Base-by-base conservation (phyloP, 2,329 filamentous ascomycete genomes). In the Daldinia eschscholtzii region DNA sequence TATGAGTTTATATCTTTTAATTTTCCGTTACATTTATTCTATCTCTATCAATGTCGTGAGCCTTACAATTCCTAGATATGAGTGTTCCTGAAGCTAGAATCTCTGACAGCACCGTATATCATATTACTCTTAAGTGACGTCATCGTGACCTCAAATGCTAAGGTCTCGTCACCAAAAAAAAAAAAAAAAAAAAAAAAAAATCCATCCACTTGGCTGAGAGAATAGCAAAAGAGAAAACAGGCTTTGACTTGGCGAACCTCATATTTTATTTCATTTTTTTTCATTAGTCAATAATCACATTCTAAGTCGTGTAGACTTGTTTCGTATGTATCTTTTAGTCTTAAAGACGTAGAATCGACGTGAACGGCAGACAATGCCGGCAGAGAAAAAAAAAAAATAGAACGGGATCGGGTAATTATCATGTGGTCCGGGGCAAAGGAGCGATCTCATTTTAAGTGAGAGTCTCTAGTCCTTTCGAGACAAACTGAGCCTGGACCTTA, bases 111-210 rank as follows among this genome's bases (percentile, higher is more conserved):
- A 20, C 10, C 7, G 35, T 28, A 13, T 13, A 42, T 12, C 7
- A 30, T n/a, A 28, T 28, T 3, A 18, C 1, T 28, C 15, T 50
- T n/a, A 2, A 18, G 42, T 67, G 60, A 64, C 65, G 56, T 67
- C 60, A 64, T 60, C 33, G 18, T 67, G 59, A 60, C 55, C 26
- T 63, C 60, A 60, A 59, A 59, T 28, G 20, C 10, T 18, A 6
- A 37, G 2, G n/a, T 33, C 41, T 35, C 37, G 15, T 50, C 4
- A 28, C 26, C 6, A 28, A 15, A 30, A n/a, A n/a, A n/a, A n/a
- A n/a, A n/a, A n/a, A n/a, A n/a, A n/a, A n/a, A n/a, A n/a, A n/a
- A n/a, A n/a, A n/a, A n/a, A n/a, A n/a, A n/a, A 23, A 15, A 59
- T 56, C 20, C 20, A 37, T 42, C 18, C 42, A 52, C n/a, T 42